These are phyloP conservation scores for Eucalyptus shirleyi DNA, from an alignment of 345 rosid genomes.

Conservation along the genomic window DNA sequence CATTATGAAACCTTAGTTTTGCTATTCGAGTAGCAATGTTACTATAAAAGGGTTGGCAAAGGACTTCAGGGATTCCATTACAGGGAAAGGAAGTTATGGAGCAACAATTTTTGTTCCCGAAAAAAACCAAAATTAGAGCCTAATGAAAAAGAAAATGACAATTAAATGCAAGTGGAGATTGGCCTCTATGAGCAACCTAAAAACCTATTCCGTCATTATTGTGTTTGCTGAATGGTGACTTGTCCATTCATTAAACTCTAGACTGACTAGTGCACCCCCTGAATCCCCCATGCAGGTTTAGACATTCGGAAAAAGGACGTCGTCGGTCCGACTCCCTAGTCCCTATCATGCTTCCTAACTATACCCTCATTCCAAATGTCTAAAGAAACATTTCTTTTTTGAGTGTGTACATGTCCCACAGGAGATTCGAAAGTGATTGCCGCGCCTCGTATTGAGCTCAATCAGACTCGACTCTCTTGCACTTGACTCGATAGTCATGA, in stretches of 20 bases:
- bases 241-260: not conserved
- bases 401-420: accelerated
- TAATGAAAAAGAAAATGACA: not conserved
- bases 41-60: not conserved
- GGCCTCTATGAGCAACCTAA: not conserved
- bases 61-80: not conserved
- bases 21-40: not conserved
- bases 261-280: not conserved
- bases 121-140: not conserved
- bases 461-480: not conserved
- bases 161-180: not conserved
- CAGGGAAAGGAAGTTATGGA: not conserved
- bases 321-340: not conserved
- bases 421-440: accelerated
- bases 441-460: accelerated
- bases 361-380: not conserved
- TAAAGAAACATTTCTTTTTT: too few species aligned
- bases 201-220: accelerated
- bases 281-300: too few species aligned
- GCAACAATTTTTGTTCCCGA: not conserved
- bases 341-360: not conserved
- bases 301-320: not conserved
- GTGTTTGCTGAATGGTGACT: not conserved
- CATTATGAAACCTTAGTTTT: not conserved
- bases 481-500: accelerated